Percentiles rank a stretch among this genome's conserved stretches.
These are phyloP conservation scores for Selenicereus undatus DNA, from an alignment of 148 eudicot genomes.

Conservation along the genomic window DNA sequence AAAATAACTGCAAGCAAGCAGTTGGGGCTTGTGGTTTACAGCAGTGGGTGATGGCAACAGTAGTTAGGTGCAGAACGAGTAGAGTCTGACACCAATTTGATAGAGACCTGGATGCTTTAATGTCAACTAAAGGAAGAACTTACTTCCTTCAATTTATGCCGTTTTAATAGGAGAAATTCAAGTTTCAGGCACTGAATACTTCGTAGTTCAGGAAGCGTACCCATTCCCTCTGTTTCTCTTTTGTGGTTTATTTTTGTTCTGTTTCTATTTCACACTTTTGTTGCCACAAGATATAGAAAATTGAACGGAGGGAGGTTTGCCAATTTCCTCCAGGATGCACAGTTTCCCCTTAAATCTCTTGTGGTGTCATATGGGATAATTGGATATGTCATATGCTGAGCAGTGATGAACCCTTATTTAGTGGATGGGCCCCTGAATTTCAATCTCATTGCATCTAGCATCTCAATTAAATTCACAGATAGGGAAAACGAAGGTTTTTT, in stretches of 20 bases:
- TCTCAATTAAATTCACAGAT: constrained; percentile 47
- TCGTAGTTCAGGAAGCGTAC: neutral
- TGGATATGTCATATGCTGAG: too few species aligned
- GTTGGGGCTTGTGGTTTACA: too few species aligned
- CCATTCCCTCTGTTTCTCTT: neutral
- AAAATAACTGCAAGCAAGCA: too few species aligned
- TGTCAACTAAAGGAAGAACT: neutral
- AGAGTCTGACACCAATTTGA: too few species aligned
- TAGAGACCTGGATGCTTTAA: too few species aligned
- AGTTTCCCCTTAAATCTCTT: neutral
- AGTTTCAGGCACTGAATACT: neutral
- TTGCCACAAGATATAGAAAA: neutral
- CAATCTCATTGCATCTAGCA: constrained; percentile 4
- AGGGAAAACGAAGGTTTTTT: constrained; percentile 82
- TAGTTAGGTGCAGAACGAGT: too few species aligned
- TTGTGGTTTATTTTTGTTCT: neutral
- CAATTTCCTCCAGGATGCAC: neutral
- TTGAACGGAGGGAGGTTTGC: neutral
- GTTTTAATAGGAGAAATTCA: neutral
- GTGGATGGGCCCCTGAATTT: neutral
- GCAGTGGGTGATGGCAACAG: too few species aligned
- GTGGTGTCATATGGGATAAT: neutral
- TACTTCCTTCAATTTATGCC: neutral
- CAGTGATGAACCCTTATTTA: neutral
- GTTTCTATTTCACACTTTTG: neutral